These are phyloP conservation scores for Apiospora saccharicola DNA, from an alignment of 2,329 filamentous ascomycete species.

Conservation along the genomic window DNA sequence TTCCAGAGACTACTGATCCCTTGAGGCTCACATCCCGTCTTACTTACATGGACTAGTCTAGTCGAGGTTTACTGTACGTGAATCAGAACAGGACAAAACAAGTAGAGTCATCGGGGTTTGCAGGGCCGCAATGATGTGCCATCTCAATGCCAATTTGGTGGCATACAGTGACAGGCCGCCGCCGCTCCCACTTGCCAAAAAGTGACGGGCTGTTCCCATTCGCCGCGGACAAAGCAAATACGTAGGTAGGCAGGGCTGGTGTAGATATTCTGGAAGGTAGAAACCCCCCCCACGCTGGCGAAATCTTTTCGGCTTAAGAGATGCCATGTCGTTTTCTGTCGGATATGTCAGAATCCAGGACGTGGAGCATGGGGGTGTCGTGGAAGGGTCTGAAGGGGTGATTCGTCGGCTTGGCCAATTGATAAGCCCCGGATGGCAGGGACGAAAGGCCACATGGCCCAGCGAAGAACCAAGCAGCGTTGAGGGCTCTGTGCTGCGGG, in stretches of 20 bases:
- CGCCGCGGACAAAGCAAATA: background rate
- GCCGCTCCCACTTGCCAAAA: too few species aligned
- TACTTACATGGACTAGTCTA: background rate
- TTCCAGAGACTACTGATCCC: background rate
- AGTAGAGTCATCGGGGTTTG: background rate
- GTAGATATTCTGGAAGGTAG: background rate
- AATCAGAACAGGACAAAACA: background rate
- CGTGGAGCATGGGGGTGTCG: background rate
- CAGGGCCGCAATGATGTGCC: background rate
- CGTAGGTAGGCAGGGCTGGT: background rate
- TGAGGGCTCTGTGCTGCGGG: background rate
- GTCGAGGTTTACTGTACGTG: background rate
- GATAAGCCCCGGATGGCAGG: background rate
- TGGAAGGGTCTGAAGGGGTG: background rate
- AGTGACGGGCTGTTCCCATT: background rate
- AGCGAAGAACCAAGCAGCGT: background rate
- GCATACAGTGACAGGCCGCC: background rate
- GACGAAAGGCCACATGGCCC: conserved; percentile 14
- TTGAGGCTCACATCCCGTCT: conserved; percentile 20
- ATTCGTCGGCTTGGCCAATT: background rate
- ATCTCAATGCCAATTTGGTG: background rate
- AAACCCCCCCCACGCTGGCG: background rate
- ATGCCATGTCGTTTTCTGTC: conserved; percentile 3
- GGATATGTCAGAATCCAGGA: conserved; percentile 5
- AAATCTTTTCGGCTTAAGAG: background rate